A percentile compares a stretch with the other conserved stretches of the same genome.
Evolutionary conservation across 345 rosid genomes (phyloP).

Genomic region (Salix purpurea): DNA sequence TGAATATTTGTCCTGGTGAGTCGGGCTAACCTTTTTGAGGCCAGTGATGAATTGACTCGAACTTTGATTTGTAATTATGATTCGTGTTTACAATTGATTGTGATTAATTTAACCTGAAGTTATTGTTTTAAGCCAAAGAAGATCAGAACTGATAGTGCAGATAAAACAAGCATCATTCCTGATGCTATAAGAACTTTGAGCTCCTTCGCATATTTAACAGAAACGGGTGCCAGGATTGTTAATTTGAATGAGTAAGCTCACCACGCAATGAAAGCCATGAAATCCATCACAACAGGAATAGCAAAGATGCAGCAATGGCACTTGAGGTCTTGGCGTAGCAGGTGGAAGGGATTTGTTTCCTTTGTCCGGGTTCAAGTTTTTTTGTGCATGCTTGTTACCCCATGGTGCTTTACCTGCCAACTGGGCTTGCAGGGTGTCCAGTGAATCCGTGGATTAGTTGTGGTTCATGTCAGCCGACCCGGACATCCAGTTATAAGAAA

Average conservation of each 20-base stretch:
- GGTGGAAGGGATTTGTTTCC: no score
- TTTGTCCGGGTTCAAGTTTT: no score
- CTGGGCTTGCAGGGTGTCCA: no score
- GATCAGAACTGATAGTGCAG: slow-evolving; percentile 44
- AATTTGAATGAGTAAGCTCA: slow-evolving; percentile 62
- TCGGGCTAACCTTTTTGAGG: not conserved
- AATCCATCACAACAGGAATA: slow-evolving; percentile 28
- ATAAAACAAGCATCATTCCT: slow-evolving; percentile 37
- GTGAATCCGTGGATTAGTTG: no score
- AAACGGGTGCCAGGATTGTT: slow-evolving; percentile 56
- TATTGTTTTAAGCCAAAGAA: slow-evolving; percentile 38
- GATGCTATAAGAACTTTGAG: slow-evolving; percentile 32
- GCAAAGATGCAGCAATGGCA: slow-evolving; percentile 35
- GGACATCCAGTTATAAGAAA: no score
- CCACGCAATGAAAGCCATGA: slow-evolving; percentile 37
- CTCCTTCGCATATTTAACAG: slow-evolving; percentile 50
- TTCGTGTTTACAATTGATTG: not conserved
- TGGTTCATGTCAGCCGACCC: no score
- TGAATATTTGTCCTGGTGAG: not conserved
- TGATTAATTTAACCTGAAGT: not conserved
- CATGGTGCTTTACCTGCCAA: accelerated
- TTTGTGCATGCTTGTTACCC: no score
- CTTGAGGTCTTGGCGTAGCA: no score
- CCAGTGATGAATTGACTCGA: not conserved
- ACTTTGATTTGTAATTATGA: not conserved